These are phyloP conservation scores for Penicillium sp. DNA, from an alignment of 2,329 filamentous ascomycete genomes.

Conservation along the genomic window DNA sequence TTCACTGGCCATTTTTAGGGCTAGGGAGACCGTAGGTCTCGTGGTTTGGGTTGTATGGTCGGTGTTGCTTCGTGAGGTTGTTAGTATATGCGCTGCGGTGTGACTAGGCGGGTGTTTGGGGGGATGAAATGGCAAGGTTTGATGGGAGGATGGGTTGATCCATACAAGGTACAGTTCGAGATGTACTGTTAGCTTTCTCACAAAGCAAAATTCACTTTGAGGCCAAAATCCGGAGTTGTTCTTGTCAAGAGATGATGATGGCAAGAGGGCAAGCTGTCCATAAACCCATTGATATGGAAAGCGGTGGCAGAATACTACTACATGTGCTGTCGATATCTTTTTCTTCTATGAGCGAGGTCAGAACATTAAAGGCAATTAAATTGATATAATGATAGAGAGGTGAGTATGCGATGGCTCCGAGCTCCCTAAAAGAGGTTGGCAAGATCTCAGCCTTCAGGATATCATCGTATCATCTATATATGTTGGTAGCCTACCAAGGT, in stretches of 20 bases:
- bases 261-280: slow-evolving; percentile 26
- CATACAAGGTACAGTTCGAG: not conserved
- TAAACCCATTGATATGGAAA: slow-evolving; percentile 9
- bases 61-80: not conserved
- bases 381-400: not conserved
- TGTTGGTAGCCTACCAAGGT: not conserved
- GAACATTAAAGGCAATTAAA: not conserved
- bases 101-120: not conserved
- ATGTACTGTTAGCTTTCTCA: not conserved
- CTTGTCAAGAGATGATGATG: slow-evolving; percentile 3
- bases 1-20: slow-evolving; percentile 27
- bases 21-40: slow-evolving; percentile 1
- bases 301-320: slow-evolving; percentile 24
- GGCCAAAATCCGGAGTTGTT: not conserved
- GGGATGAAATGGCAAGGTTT: not conserved
- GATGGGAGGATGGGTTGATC: not conserved
- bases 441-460: no score
- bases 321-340: not conserved
- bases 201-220: not conserved
- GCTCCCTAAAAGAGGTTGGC: not conserved
- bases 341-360: not conserved
- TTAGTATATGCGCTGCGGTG: slow-evolving; percentile 4
- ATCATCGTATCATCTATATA: not conserved
- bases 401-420: not conserved
- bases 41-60: not conserved